Evolutionary conservation across 2,329 filamentous ascomycete species (phyloP).

Genomic region (Onygenales sp.): DNA sequence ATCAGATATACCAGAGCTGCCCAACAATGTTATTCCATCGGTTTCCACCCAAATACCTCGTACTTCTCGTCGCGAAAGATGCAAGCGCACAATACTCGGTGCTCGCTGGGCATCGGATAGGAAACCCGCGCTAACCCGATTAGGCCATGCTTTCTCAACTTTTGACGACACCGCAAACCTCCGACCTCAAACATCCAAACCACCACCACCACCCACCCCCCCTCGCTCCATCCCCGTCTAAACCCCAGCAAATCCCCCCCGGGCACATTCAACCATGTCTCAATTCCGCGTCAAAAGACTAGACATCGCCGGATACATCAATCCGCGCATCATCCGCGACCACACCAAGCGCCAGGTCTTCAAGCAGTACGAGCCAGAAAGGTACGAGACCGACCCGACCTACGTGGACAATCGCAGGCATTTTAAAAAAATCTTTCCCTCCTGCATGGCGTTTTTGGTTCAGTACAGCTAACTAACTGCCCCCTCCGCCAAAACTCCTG

Average conservation of each 20-base stretch:
- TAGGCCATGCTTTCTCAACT: not conserved
- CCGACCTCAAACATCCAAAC: not conserved
- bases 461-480: not conserved
- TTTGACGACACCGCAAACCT: not conserved
- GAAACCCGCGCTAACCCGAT: slow-evolving; percentile 6
- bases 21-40: not conserved
- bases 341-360: slow-evolving; percentile 95
- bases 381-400: slow-evolving; percentile 43
- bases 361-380: slow-evolving; percentile 74
- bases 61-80: not conserved
- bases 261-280: slow-evolving; percentile 48
- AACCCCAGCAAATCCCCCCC: not conserved
- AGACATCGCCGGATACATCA: slow-evolving; percentile 79
- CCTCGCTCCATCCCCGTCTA: not conserved
- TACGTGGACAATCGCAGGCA: not conserved
- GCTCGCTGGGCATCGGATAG: not conserved
- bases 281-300: slow-evolving; percentile 87
- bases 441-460: not conserved
- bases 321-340: slow-evolving; percentile 79
- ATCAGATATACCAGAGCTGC: not conserved
- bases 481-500: not conserved
- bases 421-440: not conserved
- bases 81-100: not conserved
- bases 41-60: not conserved
- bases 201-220: not conserved